These are phyloP conservation scores for Hypoxylon sp. DNA, from an alignment of 2,329 filamentous ascomycete species.

Conservation along the genomic window DNA sequence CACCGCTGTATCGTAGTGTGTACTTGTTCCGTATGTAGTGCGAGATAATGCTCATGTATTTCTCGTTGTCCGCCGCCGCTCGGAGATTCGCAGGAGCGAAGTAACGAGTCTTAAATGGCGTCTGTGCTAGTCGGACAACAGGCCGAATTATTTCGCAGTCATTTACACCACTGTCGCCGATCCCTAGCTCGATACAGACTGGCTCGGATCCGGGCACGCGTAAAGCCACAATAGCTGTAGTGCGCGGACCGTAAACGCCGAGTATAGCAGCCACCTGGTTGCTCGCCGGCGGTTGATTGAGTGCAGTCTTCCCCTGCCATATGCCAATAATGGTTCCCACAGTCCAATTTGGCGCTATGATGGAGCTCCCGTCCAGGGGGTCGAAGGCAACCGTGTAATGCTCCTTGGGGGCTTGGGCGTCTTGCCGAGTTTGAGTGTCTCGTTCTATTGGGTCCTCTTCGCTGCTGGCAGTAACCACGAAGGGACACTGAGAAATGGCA, in stretches of 20 bases:
- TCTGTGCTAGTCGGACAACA: constrained; percentile 56
- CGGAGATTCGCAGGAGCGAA: constrained; percentile 75
- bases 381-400: constrained; percentile 74
- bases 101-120: constrained; percentile 66
- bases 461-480: constrained; percentile 68
- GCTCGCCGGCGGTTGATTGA: constrained; percentile 58
- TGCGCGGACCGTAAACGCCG: constrained; percentile 69
- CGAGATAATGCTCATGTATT: constrained; percentile 66
- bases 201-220: constrained; percentile 59
- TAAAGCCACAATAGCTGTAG: constrained; percentile 69
- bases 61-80: constrained; percentile 65
- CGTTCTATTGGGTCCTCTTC: constrained; percentile 73
- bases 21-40: constrained; percentile 68
- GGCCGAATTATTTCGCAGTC: constrained; percentile 60
- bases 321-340: constrained; percentile 73
- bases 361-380: constrained; percentile 74
- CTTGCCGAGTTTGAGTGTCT: constrained; percentile 43
- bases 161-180: constrained; percentile 52
- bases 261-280: constrained; percentile 66
- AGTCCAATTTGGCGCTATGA: constrained; percentile 71
- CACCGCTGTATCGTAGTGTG: constrained; percentile 73
- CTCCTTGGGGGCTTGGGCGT: constrained; percentile 52
- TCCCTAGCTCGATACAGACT: constrained; percentile 67
- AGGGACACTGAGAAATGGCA: constrained; percentile 60
- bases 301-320: constrained; percentile 66